Evolutionary conservation across 331 rosid genomes (phyloP), one percentile per base, ranked within the genome.

Genomic region (Dryas integrifolia): DNA sequence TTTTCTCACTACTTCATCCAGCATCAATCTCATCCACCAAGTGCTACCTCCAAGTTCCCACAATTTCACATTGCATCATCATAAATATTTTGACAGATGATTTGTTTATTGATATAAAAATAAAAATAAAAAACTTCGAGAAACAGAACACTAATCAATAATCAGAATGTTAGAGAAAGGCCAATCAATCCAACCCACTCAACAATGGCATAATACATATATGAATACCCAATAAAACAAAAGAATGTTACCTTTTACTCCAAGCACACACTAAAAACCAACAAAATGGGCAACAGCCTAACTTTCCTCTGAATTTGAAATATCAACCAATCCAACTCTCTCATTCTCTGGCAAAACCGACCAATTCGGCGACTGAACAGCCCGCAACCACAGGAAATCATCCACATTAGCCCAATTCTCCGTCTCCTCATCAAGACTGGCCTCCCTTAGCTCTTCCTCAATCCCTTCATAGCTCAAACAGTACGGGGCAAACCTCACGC

Each of bases 291-390:
- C 4, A 63, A 39, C 52, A 61, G 14, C 13, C 81, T 76, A 86
- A 79, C 35, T 69, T 16, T 79, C 78, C 63, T 82, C 65, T 5
- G 41, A 67, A 60, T 77, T 60, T 0, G 85, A 72, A 74, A 89
- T 64, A 65, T 83, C 78, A 67, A 88, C 58, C 53, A 69, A 64
- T 24, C 67, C 81, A 77, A 82, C 24, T 76, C 97, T 88, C 83
- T 89, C 95, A 73, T 77, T 77, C 85, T 86, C 92, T 0, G 89
- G 87, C 82, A 94, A 78, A 75, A 94, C 46, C 0, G 89, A 86
- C 98, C 98, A 91, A 76, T 94, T 94, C 0, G 98, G 96, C 3
- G 96, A 88, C 69, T 88, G 98, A 62, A 88, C 84, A 0, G 92
- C 96, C 0, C 96, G 84, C 60, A 94, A 60, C 98, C 98, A 94